Conservation (phyloP, 129 eudicot species). For the Oenanthe sinensis region DNA sequence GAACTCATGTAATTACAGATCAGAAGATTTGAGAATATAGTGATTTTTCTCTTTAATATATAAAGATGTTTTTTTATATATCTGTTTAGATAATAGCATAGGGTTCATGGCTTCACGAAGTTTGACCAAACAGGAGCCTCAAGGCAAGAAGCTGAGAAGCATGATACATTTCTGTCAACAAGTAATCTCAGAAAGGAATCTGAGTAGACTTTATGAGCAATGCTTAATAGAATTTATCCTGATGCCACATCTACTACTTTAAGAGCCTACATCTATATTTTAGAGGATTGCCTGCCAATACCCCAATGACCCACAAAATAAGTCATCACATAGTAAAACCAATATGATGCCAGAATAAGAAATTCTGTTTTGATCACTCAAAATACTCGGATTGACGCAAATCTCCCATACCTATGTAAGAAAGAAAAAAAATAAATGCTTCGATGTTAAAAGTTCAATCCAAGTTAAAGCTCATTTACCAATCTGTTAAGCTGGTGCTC, state of each 20-base stretch:
- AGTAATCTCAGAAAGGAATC: background rate
- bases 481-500: conserved; percentile 97
- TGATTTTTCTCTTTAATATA: background rate
- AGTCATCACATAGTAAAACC: background rate
- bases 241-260: background rate
- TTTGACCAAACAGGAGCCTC: background rate
- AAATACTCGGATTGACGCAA: background rate
- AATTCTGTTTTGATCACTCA: background rate
- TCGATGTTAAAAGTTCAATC: background rate
- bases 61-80: background rate
- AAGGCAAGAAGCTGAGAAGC: background rate
- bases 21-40: background rate
- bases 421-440: background rate
- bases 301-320: background rate
- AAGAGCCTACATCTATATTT: background rate
- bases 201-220: background rate
- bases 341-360: background rate
- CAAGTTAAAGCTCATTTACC: conserved; percentile 36
- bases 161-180: background rate
- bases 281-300: background rate
- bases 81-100: no score
- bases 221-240: background rate
- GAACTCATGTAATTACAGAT: background rate
- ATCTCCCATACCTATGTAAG: background rate
- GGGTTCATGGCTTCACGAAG: background rate